Evolutionary conservation across 2,329 filamentous ascomycete species (phyloP), one percentile per base, ranked within the genome.

Genomic region (Cladosporium cucumerinum): DNA sequence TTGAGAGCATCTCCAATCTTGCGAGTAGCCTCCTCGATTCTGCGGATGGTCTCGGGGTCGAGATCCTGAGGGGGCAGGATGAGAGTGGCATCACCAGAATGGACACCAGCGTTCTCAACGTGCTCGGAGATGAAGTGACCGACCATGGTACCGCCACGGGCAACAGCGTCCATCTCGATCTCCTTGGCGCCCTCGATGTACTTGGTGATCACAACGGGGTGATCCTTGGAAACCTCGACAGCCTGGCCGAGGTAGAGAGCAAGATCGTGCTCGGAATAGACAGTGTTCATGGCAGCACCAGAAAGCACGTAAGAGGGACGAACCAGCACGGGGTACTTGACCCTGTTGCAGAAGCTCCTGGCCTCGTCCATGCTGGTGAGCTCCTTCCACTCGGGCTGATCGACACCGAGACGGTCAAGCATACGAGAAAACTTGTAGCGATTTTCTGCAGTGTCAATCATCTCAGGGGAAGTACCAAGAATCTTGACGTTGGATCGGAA

Each of bases 141-240:
- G 65, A 97, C 87, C 79, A 98, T 90, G 63, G 86, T 89, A 74
- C 95, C 95, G 71, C 96, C 90, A 72, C 89, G 89, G 62, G 94
- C 95, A 52, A 99, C 95, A 48, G 95, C 95, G 73, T 99, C 95
- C 95, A 99, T 98, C 80, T 99, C 95, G 69, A 99, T 98, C 78
- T 99, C 95, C 84, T 99, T 98, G 69, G 95, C 95, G 71, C 96
- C 95, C 82, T 99, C 95, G 70, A 99, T 98, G 81, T 98, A 99
- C 82, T 99, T 99, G 67, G 94, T 98, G 74, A 99, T 98, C 67
- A 99, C 95, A 12, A 99, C 95, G 0, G 95, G 95, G 77, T 98
- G 92, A 68, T 98, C 94, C 68, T 91, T 88, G 6, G 95, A 98
- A 55, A 99, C 95, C 69, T 96, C 93, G 7, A 87, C 91, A 62